Evolutionary conservation across 495 filamentous ascomycete species (phyloP), one percentile per base, ranked within the genome.

Genomic region (Aspergillus carlsbadensis): DNA sequence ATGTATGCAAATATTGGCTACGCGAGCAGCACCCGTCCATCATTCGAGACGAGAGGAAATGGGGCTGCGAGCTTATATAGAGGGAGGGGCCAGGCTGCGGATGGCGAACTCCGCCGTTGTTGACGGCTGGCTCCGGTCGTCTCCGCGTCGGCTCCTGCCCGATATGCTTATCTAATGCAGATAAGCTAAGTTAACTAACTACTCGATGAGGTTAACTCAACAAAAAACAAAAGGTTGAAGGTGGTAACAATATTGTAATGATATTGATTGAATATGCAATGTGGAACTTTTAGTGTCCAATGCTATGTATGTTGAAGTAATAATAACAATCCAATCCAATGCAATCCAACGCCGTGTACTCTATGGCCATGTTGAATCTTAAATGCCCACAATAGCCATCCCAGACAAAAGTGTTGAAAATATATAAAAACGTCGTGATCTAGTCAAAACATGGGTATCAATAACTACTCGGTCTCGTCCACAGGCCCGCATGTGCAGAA

Each of bases 401-500:
- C 58, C 40, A 45, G 45, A 42, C 35, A 47, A 31, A 42, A 42
- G 44, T 60, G 55, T 60, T 62, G 57, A 62, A 62, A 45, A 48
- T 42, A 46, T 51, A 45, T 56, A 33, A 8, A 21, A 31, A 37
- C 21, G 36, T 50, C 20, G 26, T 42, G 41, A 36, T 52, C 49
- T 55, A 65, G n/a, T 36, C 57, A 40, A 64, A 66, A 59, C 63
- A 67, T 66, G 73, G 73, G 73, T 76, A 76, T 76, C 73, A n/a
- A 71, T 69, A 65, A 57, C 36, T 74, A 76, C 50, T 69, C 71
- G 37, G 58, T 65, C 52, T 78, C 75, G 54, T 78, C 75, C 39
- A 96, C 91, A 0, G 95, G 93, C 24, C 88, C 86, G 70, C 94
- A 98, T 11, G 92, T 96, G 73, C 91, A 96, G 80, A 97, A 96